phyloP scores from a whole-genome alignment of 2,329 filamentous ascomycete species.

The Sordariomycetes sp. region DNA sequence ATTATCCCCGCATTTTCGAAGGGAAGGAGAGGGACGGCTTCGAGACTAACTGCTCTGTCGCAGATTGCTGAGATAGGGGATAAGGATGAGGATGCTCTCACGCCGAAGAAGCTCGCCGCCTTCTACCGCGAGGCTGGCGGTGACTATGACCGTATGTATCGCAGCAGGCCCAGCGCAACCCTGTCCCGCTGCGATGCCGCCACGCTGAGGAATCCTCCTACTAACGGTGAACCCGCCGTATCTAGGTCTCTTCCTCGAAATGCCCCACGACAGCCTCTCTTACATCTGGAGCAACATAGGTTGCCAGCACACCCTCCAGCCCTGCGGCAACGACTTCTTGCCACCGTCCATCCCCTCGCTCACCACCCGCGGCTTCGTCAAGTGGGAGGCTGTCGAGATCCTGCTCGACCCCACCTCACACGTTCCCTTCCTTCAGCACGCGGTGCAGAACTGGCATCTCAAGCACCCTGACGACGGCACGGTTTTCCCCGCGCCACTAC shows the following conservation, averaged over 20 bases:
- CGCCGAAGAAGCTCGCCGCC: conserved; percentile 59
- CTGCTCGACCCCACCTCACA: conserved; percentile 82
- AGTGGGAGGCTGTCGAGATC: conserved; percentile 89
- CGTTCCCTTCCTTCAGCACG: conserved; percentile 70
- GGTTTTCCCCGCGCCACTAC: conserved; percentile 50
- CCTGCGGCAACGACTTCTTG: conserved; percentile 60
- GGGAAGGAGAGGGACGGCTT: not conserved
- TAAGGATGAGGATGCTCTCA: conserved; percentile 39
- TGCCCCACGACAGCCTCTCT: conserved; percentile 64
- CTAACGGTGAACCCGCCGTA: not conserved
- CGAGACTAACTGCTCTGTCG: not conserved
- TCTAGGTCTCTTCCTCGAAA: conserved; percentile 64
- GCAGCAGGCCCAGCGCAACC: not conserved
- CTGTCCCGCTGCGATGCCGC: not conserved
- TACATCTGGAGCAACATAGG: conserved; percentile 89
- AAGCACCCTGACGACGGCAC: conserved; percentile 64
- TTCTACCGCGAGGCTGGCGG: conserved; percentile 69
- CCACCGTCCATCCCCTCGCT: conserved; percentile 73
- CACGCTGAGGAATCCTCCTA: not conserved
- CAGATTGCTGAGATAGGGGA: conserved; percentile 51
- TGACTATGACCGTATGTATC: conserved; percentile 56
- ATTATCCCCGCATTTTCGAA: not conserved
- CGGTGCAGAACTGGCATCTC: conserved; percentile 67
- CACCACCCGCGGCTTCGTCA: conserved; percentile 74
- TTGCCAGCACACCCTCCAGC: conserved; percentile 80